Evolutionary conservation across 306 rosid species (phyloP), one percentile per base, ranked within the genome.

Genomic region (Cyamopsis tetragonoloba): DNA sequence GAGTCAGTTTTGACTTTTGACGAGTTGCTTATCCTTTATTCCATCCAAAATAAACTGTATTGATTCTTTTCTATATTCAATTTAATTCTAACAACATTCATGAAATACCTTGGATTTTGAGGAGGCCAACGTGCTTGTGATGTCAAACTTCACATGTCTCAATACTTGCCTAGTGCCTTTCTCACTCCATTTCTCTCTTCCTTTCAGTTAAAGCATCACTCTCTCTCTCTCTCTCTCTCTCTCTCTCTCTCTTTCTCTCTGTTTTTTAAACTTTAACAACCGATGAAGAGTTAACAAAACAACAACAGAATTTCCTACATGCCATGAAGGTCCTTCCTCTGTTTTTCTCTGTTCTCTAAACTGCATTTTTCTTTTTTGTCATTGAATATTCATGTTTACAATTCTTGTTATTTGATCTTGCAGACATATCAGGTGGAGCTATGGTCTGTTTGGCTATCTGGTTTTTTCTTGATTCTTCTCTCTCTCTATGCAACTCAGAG

Each of bases 391-490:
- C 10, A 57, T 62, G 67, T 62, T 47, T 72, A 39, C 41, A 39
- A 57, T n/a, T 7, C 37, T 17, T 77, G 9, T 46, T 49, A 56
- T 76, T 74, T 74, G 7, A 50, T 70, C n/a, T 73, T 6, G 10
- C 84, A 90, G 97, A 86, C 43, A 51, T 64, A 75, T 57, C 82
- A 73, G 50, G 39, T 72, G 26, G 88, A 84, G 74, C 82, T 85
- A 0, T 93, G 88, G 83, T 84, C 89, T 10, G 68, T 93, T 65
- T 93, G 99, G 99, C 74, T 90, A 44, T 86, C 80, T 60, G 99
- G 99, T 71, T 71, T 88, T 69, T 35, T 70, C 18, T 70, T 90
- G 54, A 83, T 90, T 78, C 24, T 43, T 78, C 78, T 90, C 32
- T 89, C 96, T 27, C 84, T 93, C 6, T 93, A 84, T 56, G 85